These are phyloP conservation scores for Psilocybe cyanescens DNA, from an alignment of 768 basidiomycete species.

Conservation along the genomic window DNA sequence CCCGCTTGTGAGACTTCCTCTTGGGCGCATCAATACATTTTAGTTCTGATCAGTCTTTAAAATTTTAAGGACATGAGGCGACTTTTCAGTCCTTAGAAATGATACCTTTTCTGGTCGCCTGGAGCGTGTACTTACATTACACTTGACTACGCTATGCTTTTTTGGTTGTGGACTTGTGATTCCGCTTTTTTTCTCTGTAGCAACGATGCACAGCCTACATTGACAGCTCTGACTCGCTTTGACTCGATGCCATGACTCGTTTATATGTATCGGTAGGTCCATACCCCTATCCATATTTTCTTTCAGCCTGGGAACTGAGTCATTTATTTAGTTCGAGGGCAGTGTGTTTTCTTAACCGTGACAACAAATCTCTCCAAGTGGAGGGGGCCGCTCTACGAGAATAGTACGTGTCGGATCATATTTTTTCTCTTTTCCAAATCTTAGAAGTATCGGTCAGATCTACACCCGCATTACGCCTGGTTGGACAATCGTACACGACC, in stretches of 20 bases:
- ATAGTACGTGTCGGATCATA: too few species aligned
- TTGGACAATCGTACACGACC: too few species aligned
- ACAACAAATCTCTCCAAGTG: too few species aligned
- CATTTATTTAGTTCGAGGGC: not conserved
- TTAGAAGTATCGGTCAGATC: too few species aligned
- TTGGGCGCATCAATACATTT: not conserved
- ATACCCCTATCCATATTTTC: not conserved
- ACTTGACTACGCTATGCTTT: not conserved
- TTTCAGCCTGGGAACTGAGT: not conserved
- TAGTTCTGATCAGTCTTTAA: not conserved
- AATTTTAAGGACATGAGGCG: constrained; percentile 20
- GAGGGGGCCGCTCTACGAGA: too few species aligned
- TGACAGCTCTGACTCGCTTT: not conserved
- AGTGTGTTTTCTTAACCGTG: not conserved
- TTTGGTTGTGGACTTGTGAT: not conserved
- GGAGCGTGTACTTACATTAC: not conserved
- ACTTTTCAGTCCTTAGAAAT: constrained; percentile 16
- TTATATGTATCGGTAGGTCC: not conserved
- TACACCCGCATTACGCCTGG: too few species aligned
- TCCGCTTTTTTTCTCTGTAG: not conserved
- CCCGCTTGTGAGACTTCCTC: constrained; percentile 16
- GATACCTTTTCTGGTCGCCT: not conserved
- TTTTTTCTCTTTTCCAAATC: too few species aligned
- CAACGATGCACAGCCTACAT: not conserved
- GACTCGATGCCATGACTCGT: not conserved